phyloP scores from a whole-genome alignment of 768 basidiomycete species.

The Hirschioporus abietinus region DNA sequence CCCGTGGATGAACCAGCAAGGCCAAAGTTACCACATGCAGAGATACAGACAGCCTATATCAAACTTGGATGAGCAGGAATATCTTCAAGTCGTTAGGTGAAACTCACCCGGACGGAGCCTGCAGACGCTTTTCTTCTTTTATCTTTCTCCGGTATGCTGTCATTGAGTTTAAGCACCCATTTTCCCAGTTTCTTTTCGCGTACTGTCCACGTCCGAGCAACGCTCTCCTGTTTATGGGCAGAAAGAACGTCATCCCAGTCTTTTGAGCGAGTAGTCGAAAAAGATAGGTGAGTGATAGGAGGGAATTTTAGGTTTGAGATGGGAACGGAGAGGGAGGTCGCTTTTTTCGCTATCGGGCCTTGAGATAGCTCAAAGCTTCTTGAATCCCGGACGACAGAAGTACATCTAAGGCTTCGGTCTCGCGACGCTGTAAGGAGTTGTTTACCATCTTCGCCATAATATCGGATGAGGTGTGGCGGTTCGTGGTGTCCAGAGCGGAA shows the following conservation, averaged over 20 bases:
- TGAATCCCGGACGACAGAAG: slow-evolving; percentile 92
- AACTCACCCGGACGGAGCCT: slow-evolving; percentile 67
- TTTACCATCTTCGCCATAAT: slow-evolving; percentile 97
- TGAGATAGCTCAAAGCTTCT: slow-evolving; percentile 93
- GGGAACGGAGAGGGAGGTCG: slow-evolving; percentile 70
- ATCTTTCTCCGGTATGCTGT: slow-evolving; percentile 50
- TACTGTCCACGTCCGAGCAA: slow-evolving; percentile 86
- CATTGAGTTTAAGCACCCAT: slow-evolving; percentile 33
- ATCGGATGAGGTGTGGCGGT: slow-evolving; percentile 88
- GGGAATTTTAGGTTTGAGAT: slow-evolving; percentile 81
- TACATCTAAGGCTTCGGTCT: slow-evolving; percentile 85
- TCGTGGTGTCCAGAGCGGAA: slow-evolving; percentile 88
- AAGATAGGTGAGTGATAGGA: slow-evolving; percentile 70
- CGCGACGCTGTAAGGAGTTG: slow-evolving; percentile 83
- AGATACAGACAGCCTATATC: slow-evolving; percentile 73
- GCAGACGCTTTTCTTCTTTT: slow-evolving; percentile 39
- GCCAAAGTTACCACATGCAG: slow-evolving; percentile 95
- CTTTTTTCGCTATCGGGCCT: slow-evolving; percentile 82
- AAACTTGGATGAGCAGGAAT: not conserved
- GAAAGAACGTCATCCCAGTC: slow-evolving; percentile 98
- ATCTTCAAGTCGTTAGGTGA: slow-evolving; percentile 6
- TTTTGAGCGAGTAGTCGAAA: slow-evolving; percentile 75
- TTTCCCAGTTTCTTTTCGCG: slow-evolving; percentile 77
- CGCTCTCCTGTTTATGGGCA: slow-evolving; percentile 77
- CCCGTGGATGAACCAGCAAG: slow-evolving; percentile 79